Conservation (phyloP, 805 yeast species). For the Diddensiella transvaalensis region DNA sequence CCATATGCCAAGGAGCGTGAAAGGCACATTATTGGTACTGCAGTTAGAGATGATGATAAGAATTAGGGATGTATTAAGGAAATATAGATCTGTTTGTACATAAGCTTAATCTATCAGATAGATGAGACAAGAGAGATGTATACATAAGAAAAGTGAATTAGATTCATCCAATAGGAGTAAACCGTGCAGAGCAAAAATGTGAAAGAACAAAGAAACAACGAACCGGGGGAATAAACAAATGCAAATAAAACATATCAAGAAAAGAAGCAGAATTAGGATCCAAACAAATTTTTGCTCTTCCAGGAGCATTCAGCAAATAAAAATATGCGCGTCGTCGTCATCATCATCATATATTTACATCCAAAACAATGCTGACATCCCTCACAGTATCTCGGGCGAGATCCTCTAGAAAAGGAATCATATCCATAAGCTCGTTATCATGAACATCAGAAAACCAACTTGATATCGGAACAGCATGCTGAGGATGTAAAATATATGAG, state of each 20-base stretch:
- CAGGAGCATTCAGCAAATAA: not conserved
- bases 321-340: not conserved
- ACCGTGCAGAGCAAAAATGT: not conserved
- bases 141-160: not conserved
- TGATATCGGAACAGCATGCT: constrained; percentile 94
- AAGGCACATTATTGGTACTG: constrained; percentile 82
- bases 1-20: constrained; percentile 63
- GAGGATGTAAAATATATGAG: constrained; percentile 96
- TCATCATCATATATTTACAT: constrained; percentile 43
- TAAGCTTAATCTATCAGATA: not conserved
- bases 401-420: constrained; percentile 87
- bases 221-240: not conserved
- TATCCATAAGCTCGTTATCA: constrained; percentile 90
- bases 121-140: not conserved
- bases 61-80: not conserved
- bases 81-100: not conserved
- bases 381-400: constrained; percentile 67
- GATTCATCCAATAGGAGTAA: not conserved
- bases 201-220: not conserved
- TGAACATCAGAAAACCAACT: constrained; percentile 98
- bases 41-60: constrained; percentile 34
- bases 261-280: too few relatives aligned
- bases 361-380: constrained; percentile 82
- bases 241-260: not conserved
- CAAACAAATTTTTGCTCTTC: not conserved